Percentiles rank a stretch among this genome's conserved stretches.
Conservation (phyloP, 352 stramenopile species). For the Elongisporangium anandrum region DNA sequence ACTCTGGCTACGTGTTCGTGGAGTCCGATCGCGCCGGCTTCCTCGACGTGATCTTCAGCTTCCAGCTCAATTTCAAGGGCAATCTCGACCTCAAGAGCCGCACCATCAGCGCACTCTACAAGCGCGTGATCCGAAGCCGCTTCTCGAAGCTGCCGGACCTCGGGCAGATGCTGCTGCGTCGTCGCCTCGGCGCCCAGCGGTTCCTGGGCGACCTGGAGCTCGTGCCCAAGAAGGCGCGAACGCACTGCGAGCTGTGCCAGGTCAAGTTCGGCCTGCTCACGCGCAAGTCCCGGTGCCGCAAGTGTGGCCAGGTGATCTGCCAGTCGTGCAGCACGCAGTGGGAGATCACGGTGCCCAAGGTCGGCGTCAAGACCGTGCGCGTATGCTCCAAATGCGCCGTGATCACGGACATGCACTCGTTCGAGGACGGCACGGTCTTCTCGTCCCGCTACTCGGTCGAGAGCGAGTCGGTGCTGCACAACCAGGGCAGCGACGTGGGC, state of each 20-base stretch:
- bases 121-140: constrained; percentile 51
- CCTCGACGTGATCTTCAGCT: constrained; percentile 59
- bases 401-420: constrained; percentile 20
- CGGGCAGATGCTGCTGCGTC: constrained; percentile 40
- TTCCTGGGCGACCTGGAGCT: constrained; percentile 71
- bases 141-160: constrained; percentile 41
- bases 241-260: constrained; percentile 53
- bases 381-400: constrained; percentile 54
- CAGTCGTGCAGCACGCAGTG: constrained; percentile 51
- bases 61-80: constrained; percentile 65
- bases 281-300: constrained; percentile 60
- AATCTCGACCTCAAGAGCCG: constrained; percentile 16
- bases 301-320: constrained; percentile 75
- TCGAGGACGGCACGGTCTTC: constrained; percentile 10
- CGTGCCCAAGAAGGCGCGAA: constrained; percentile 48
- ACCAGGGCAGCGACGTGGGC: constrained; percentile 8
- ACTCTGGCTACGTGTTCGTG: constrained; percentile 69
- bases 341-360: constrained; percentile 41
- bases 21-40: constrained; percentile 56
- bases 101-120: constrained; percentile 38
- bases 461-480: neutral
- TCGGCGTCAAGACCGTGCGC: constrained; percentile 45
- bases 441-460: neutral
- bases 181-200: constrained; percentile 37
- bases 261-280: constrained; percentile 56